Evolutionary conservation across 441 rosid species (phyloP).

Genomic region (Pelargonium cotyledonis): DNA sequence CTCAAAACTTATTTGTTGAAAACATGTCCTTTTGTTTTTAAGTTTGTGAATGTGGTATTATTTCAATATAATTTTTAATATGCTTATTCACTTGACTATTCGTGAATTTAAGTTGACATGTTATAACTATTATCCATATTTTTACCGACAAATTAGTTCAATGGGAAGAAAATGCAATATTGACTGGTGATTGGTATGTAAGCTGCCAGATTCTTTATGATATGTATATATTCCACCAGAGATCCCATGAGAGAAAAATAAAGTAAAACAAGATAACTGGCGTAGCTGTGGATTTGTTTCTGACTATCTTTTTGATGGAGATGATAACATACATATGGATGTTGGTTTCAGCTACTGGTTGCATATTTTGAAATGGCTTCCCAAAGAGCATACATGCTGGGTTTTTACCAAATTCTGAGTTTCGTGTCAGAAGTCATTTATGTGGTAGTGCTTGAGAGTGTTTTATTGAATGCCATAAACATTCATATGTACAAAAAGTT

Average conservation of each 20-base stretch:
- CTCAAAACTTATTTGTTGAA: conserved; percentile 17
- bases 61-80: conserved; percentile 11
- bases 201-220: neutral
- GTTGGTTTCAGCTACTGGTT: neutral
- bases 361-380: neutral
- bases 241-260: no score
- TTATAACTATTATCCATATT: neutral
- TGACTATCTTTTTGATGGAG: neutral
- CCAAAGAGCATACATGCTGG: neutral
- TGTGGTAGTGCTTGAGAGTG: neutral
- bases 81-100: neutral
- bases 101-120: neutral
- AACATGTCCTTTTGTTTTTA: conserved; percentile 1
- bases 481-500: neutral
- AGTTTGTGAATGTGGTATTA: conserved; percentile 9
- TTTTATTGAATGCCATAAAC: neutral
- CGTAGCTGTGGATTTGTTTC: no score
- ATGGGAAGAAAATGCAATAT: neutral
- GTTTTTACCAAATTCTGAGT: neutral
- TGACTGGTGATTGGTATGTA: neutral
- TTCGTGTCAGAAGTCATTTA: neutral
- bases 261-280: neutral
- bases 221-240: neutral
- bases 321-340: neutral
- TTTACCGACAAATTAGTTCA: neutral